Conservation (phyloP, 805 yeast species). For the Yamadazyma takamatsuzukensis region DNA sequence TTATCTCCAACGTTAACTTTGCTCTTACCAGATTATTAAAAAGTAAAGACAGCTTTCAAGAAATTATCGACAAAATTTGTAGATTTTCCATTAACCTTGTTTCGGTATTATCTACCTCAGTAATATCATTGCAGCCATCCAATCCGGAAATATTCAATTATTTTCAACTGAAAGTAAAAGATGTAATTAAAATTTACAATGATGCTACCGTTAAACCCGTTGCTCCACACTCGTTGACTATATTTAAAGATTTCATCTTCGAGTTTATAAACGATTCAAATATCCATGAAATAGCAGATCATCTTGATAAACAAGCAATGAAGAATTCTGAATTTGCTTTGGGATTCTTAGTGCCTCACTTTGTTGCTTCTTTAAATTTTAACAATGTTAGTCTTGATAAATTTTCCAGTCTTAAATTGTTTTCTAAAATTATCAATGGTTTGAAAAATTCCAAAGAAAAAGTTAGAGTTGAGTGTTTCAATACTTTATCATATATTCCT, state of each 20-base stretch:
- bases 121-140: conserved; percentile 13
- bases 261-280: conserved; percentile 28
- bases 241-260: conserved; percentile 43
- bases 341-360: conserved; percentile 46
- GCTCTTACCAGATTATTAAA: conserved; percentile 4
- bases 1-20: conserved; percentile 27
- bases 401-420: conserved; percentile 9
- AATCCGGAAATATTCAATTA: conserved; percentile 9
- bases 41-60: conserved; percentile 4
- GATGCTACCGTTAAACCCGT: conserved; percentile 25
- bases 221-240: conserved; percentile 26
- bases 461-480: conserved; percentile 51
- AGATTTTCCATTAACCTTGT: conserved; percentile 7
- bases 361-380: conserved; percentile 30
- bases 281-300: conserved; percentile 2
- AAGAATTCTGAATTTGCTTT: conserved; percentile 38
- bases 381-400: neutral
- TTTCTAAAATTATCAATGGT: conserved; percentile 23
- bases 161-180: conserved; percentile 1
- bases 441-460: conserved; percentile 68
- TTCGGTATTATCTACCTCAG: conserved; percentile 8
- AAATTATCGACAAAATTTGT: conserved; percentile 1
- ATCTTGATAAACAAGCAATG: conserved; percentile 11
- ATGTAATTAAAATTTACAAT: conserved; percentile 2
- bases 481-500: conserved; percentile 17